These are phyloP conservation scores for Talaromyces islandicus DNA, from an alignment of 2,329 filamentous ascomycete genomes.

Conservation along the genomic window DNA sequence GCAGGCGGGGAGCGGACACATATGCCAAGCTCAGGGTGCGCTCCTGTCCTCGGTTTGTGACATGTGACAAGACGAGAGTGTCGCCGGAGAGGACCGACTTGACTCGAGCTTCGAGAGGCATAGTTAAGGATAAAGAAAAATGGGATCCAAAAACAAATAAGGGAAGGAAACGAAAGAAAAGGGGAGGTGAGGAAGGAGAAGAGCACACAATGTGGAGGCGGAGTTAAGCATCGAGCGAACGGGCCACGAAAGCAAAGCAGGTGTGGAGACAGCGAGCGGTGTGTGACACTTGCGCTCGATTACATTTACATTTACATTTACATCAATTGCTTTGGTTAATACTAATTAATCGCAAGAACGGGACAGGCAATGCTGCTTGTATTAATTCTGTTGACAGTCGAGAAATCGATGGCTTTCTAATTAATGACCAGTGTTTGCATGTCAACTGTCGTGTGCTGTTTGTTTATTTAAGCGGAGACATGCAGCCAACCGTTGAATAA, in stretches of 20 bases:
- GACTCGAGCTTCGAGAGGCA: constrained; percentile 60
- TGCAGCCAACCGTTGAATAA: not conserved
- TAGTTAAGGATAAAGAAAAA: constrained; percentile 11
- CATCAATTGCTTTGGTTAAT: not conserved
- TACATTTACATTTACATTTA: too few species aligned
- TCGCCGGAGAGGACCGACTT: constrained; percentile 94
- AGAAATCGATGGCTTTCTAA: not conserved
- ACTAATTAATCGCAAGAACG: not conserved
- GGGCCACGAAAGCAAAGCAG: constrained; percentile 1
- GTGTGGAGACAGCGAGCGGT: not conserved
- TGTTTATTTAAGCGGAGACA: not conserved
- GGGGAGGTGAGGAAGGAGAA: not conserved
- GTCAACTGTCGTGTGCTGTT: not conserved
- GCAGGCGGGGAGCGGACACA: constrained; percentile 79
- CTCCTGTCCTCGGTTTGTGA: constrained; percentile 75
- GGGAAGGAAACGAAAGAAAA: not conserved
- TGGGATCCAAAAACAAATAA: not conserved
- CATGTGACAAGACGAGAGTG: constrained; percentile 76
- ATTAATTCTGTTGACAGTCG: not conserved
- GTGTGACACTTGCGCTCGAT: too few species aligned
- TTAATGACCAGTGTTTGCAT: not conserved
- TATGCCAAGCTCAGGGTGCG: constrained; percentile 86
- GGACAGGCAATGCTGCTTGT: not conserved
- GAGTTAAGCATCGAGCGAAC: not conserved
- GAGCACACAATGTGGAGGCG: constrained; percentile 3